phyloP scores from a whole-genome alignment of 1,284 basidiomycete genomes.

The Ceratobasidium sp. region DNA sequence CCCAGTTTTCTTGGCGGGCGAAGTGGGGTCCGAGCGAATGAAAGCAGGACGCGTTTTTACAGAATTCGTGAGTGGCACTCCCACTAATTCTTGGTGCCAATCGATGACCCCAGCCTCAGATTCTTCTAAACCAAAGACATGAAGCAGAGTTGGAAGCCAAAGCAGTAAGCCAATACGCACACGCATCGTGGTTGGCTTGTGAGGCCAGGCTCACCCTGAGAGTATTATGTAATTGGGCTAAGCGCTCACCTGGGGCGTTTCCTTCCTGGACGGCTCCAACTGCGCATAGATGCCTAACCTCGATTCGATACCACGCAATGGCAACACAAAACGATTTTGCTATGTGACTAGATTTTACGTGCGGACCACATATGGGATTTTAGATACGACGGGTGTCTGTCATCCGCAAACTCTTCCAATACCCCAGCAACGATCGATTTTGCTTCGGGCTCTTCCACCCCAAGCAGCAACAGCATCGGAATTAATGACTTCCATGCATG shows the following conservation, averaged over 20 bases:
- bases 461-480: too few relatives aligned
- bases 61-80: constrained; percentile 69
- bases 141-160: constrained; percentile 14
- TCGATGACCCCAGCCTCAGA: constrained; percentile 85
- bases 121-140: constrained; percentile 65
- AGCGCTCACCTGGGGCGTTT: constrained; percentile 5
- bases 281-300: too few relatives aligned
- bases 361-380: too few relatives aligned
- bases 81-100: constrained; percentile 83
- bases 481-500: too few relatives aligned
- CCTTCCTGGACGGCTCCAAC: too few relatives aligned
- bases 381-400: too few relatives aligned
- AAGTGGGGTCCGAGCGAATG: constrained; percentile 53
- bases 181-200: constrained; percentile 17
- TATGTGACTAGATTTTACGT: too few relatives aligned
- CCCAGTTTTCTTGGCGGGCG: constrained; percentile 55
- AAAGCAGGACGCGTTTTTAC: constrained; percentile 67
- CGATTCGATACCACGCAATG: too few relatives aligned
- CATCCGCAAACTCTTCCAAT: too few relatives aligned
- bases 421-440: too few relatives aligned
- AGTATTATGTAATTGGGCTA: background rate
- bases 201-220: background rate
- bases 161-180: constrained; percentile 10
- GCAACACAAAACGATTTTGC: too few relatives aligned
- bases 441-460: too few relatives aligned